Conservation (phyloP, 345 rosid genomes). For the Melaleuca quinquenervia region DNA sequence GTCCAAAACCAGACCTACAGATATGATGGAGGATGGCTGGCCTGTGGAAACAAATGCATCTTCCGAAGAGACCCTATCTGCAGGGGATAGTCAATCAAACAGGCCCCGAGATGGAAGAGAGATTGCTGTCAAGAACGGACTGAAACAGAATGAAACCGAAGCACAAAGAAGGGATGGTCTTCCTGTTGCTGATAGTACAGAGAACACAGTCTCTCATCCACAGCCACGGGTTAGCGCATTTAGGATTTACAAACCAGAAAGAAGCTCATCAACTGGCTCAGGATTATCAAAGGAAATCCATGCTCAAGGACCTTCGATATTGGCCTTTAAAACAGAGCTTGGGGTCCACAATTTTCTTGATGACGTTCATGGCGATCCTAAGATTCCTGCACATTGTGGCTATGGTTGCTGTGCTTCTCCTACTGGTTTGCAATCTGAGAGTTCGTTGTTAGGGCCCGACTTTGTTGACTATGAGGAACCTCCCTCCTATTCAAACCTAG, state of each 20-base stretch:
- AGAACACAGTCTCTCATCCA: constrained; percentile 29
- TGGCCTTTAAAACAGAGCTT: constrained; percentile 33
- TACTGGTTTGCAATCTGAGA: constrained; percentile 8
- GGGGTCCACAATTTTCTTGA: constrained; percentile 34
- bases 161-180: constrained; percentile 13
- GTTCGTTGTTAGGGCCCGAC: constrained; percentile 64
- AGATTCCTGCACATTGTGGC: constrained; percentile 56
- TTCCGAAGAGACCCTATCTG: constrained; percentile 27
- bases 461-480: constrained; percentile 74
- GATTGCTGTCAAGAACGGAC: constrained; percentile 17
- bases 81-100: constrained; percentile 6
- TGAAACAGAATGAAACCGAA: constrained; percentile 8
- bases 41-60: constrained; percentile 39
- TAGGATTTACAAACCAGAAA: constrained; percentile 39
- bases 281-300: constrained; percentile 18
- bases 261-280: constrained; percentile 18
- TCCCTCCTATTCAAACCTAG: constrained; percentile 51
- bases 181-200: constrained; percentile 8
- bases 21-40: constrained; percentile 20
- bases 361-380: constrained; percentile 36
- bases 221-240: constrained; percentile 65
- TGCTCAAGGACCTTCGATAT: constrained; percentile 38
- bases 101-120: constrained; percentile 14
- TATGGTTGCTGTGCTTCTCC: constrained; percentile 50
- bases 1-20: constrained; percentile 2